These are phyloP conservation scores for Sporothrix mexicana DNA, from an alignment of 2,329 filamentous ascomycete species.

Conservation along the genomic window DNA sequence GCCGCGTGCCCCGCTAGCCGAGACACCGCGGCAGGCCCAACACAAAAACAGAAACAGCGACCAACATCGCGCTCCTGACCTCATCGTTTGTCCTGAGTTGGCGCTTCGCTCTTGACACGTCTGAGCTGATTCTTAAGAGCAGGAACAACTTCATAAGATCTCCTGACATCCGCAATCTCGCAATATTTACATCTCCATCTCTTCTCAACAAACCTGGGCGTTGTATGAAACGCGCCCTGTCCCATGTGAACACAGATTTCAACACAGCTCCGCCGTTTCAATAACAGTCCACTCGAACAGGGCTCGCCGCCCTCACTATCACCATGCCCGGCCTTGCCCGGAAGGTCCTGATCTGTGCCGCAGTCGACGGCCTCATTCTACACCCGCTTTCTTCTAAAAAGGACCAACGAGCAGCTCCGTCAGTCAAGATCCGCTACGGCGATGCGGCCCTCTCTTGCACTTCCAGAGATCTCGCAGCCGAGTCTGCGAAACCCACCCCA, in stretches of 20 bases:
- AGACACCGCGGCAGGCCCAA: constrained; percentile 16
- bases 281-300: constrained; percentile 26
- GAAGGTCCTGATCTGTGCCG: constrained; percentile 80
- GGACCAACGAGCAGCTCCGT: constrained; percentile 58
- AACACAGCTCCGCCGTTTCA: constrained; percentile 26
- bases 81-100: not conserved
- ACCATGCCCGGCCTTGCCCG: constrained; percentile 77
- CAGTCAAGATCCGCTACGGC: constrained; percentile 74
- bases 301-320: constrained; percentile 1
- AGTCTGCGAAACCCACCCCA: constrained; percentile 51
- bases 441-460: constrained; percentile 56
- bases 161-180: not conserved
- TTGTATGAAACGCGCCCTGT: not conserved
- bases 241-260: constrained; percentile 16
- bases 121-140: not conserved
- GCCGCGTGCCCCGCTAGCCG: constrained; percentile 32
- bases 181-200: not conserved
- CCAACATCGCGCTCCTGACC: constrained; percentile 35
- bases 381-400: constrained; percentile 71
- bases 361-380: constrained; percentile 81
- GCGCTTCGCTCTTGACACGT: constrained; percentile 14
- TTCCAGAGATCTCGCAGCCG: constrained; percentile 54
- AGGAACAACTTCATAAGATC: not conserved
- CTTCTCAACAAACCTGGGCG: not conserved
- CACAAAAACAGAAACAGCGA: constrained; percentile 27